Conservation (phyloP, 2,329 filamentous ascomycete genomes). For the Coniochaeta hoffmannii region DNA sequence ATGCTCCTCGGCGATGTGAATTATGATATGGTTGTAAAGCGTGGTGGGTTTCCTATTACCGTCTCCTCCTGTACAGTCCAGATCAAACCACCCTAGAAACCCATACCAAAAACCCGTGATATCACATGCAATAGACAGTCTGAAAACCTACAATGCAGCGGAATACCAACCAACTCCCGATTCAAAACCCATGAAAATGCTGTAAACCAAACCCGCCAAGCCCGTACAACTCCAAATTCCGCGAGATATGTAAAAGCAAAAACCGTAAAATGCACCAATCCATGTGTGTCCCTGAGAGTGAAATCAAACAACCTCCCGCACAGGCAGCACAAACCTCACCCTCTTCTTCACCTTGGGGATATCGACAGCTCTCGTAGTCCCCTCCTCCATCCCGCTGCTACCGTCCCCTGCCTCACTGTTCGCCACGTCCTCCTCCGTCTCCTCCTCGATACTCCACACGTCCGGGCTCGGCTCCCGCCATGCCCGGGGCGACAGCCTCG, state of each 20-base stretch:
- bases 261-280: neutral
- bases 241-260: neutral
- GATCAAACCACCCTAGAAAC: neutral
- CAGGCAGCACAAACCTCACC: slow-evolving; percentile 47
- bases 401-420: slow-evolving; percentile 33
- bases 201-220: neutral
- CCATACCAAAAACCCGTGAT: neutral
- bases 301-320: slow-evolving; percentile 21
- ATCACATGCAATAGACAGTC: neutral
- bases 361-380: slow-evolving; percentile 21
- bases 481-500: slow-evolving; percentile 33
- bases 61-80: neutral
- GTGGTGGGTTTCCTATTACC: too few relatives aligned
- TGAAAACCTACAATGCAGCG: neutral
- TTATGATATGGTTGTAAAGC: too few relatives aligned
- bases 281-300: neutral
- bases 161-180: too few relatives aligned
- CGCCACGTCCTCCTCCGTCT: slow-evolving; percentile 40
- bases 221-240: neutral
- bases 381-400: slow-evolving; percentile 17
- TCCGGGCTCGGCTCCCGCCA: slow-evolving; percentile 54
- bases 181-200: neutral
- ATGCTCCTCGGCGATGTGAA: too few relatives aligned
- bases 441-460: slow-evolving; percentile 53
- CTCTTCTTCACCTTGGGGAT: slow-evolving; percentile 46